Evolutionary conservation across 306 rosid species (phyloP).

Genomic region (Gastrolobium bilobum): DNA sequence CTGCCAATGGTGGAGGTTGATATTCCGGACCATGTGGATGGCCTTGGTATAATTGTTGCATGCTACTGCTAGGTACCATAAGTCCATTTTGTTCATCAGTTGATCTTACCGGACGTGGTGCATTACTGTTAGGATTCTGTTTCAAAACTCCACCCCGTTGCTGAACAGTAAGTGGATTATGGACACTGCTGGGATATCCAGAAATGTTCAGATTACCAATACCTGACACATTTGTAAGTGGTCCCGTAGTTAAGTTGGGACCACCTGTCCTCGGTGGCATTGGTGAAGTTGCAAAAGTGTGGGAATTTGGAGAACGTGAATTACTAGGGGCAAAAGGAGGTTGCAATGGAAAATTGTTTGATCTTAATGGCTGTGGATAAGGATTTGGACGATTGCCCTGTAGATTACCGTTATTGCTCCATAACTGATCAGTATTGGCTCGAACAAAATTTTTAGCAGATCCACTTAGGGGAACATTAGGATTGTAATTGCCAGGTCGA

Average conservation of each 20-base stretch:
- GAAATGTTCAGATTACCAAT: constrained; percentile 65
- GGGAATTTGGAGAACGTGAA: constrained; percentile 56
- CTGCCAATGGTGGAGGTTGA: constrained; percentile 49
- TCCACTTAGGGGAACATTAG: constrained; percentile 54
- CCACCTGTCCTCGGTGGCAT: constrained; percentile 63
- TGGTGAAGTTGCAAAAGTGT: constrained; percentile 57
- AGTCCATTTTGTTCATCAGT: constrained; percentile 65
- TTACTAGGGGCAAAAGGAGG: constrained; percentile 62
- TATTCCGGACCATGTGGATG: constrained; percentile 61
- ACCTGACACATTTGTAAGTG: constrained; percentile 59
- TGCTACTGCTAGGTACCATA: constrained; percentile 54
- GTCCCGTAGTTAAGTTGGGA: constrained; percentile 61
- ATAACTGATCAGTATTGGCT: constrained; percentile 57
- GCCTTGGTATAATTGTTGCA: constrained; percentile 61
- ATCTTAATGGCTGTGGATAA: constrained; percentile 62
- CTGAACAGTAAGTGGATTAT: constrained; percentile 53
- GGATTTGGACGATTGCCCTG: constrained; percentile 59
- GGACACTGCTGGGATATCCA: constrained; percentile 58
- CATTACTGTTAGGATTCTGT: constrained; percentile 56
- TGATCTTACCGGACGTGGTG: constrained; percentile 53
- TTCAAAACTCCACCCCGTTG: constrained; percentile 63
- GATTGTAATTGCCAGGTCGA: constrained; percentile 50
- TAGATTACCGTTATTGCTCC: constrained; percentile 60
- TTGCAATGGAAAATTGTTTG: constrained; percentile 62
- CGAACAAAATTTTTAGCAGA: constrained; percentile 59